Evolutionary conservation across 1,284 basidiomycete species (phyloP).

Genomic region (Stereum hirsutum): DNA sequence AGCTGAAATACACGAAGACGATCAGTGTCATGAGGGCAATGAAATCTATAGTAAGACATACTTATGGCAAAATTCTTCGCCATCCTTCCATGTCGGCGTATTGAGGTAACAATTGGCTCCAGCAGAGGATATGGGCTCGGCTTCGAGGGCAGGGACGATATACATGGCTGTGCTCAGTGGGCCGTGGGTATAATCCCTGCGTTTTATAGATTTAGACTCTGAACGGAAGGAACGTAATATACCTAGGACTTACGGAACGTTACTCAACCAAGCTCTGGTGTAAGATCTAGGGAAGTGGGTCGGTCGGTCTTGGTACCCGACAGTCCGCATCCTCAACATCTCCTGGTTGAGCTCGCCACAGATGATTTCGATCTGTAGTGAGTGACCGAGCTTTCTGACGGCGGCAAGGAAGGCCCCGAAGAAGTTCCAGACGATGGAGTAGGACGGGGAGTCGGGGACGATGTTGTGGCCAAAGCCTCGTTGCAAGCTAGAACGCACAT

Average conservation of each 20-base stretch:
- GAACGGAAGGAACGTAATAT: too few relatives aligned
- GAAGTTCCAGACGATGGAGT: constrained; percentile 15
- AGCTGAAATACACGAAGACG: constrained; percentile 18
- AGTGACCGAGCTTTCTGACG: constrained; percentile 13
- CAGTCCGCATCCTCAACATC: constrained; percentile 18
- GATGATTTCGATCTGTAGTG: constrained; percentile 14
- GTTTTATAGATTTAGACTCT: too few relatives aligned
- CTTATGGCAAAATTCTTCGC: constrained; percentile 21
- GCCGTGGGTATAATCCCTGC: constrained; percentile 25
- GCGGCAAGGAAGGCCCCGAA: constrained; percentile 15
- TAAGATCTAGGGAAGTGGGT: constrained; percentile 18
- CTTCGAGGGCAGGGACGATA: constrained; percentile 18
- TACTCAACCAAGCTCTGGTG: constrained; percentile 22
- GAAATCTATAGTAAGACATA: constrained; percentile 10
- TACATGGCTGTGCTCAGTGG: constrained; percentile 20
- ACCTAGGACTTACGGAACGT: constrained; percentile 17
- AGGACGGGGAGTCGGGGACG: constrained; percentile 12
- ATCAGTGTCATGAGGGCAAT: background rate
- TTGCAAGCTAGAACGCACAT: background rate
- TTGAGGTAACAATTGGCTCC: constrained; percentile 23
- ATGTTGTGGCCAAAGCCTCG: background rate
- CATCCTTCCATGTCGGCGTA: constrained; percentile 15
- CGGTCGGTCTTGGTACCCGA: constrained; percentile 16
- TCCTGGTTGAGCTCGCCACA: constrained; percentile 18
- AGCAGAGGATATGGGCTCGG: constrained; percentile 14